Base-by-base conservation (phyloP, 2,329 filamentous ascomycete genomes). In the Trichoderma breve region DNA sequence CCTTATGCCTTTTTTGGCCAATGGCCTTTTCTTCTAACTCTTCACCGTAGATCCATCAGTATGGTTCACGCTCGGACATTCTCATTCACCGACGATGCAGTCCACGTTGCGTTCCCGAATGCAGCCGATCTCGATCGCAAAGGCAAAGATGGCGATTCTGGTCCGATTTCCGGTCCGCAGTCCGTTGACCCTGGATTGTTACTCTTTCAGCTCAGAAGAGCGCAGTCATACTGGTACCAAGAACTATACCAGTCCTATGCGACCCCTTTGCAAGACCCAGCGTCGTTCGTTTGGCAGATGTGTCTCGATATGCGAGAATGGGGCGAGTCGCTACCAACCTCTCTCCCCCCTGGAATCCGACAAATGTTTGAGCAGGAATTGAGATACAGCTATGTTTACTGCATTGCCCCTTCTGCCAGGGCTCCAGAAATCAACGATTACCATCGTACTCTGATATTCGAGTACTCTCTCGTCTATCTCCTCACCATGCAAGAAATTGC, bases 191-290 rank as follows among this genome's bases (percentile, higher is more conserved):
- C 93, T 6, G 94, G 94, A 0, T 84, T 94, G 12, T 87, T 94
- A 21, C 83, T 97, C 2, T 95, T 97, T 79, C 90, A 91, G 76
- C 88, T 98, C 9, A 92, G 95, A n/a, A 89, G 91, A 72, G 88
- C 93, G 7, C 92, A 98, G 79, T 98, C 96, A 0, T 87, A 88
- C 64, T 97, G 94, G 89, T 98, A 98, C 77, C 94, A 97, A 77
- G 89, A 91, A 26, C 88, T 98, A 3, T 96, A 96, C 78, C 93
- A 96, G 77, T 92, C 91, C 21, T 92, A 92, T 11, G 88, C 90
- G 1, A 85, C 87, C 2, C 88, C 89, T n/a, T 86, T 93, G 72
- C 84, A 88, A 21, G 90, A 95, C 68, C 87, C 93, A 1, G 87
- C 91, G 12, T 86, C 87, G 0, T 94, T 92, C 78, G 88, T 94